A percentile compares a stretch with the other conserved stretches of the same genome.
phyloP scores from a whole-genome alignment of 768 basidiomycete genomes.

The Porphyrellus cyaneotinctus region DNA sequence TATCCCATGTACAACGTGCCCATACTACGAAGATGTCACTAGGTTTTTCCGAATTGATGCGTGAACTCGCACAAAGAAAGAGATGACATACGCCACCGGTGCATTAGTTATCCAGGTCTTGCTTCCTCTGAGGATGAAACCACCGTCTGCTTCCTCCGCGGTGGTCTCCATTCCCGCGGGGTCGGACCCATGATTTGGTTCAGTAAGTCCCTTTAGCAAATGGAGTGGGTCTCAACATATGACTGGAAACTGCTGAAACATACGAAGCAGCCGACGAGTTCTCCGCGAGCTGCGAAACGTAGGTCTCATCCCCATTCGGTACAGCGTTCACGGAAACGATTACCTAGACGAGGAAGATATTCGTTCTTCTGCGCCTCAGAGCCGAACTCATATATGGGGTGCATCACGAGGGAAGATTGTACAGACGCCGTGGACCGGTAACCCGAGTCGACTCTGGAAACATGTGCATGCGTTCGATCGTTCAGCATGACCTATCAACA shows the following conservation, averaged over 20 bases:
- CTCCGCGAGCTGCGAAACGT: constrained; percentile 61
- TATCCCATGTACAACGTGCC: constrained; percentile 95
- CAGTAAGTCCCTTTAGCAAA: constrained; percentile 74
- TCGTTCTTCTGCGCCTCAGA: constrained; percentile 86
- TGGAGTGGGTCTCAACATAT: not conserved
- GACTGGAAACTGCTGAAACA: constrained; percentile 29
- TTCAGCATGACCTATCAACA: not conserved
- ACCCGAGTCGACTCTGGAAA: constrained; percentile 83
- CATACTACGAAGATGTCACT: constrained; percentile 91
- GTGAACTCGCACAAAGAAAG: not conserved
- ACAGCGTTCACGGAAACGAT: constrained; percentile 10
- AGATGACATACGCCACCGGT: constrained; percentile 69
- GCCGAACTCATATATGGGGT: constrained; percentile 87
- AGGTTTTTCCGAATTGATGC: constrained; percentile 7
- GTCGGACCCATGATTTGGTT: constrained; percentile 96
- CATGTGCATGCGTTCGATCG: not conserved
- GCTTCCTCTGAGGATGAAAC: constrained; percentile 82
- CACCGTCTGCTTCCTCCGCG: constrained; percentile 80
- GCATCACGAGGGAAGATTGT: constrained; percentile 96
- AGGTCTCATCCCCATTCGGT: constrained; percentile 3
- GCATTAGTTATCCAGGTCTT: constrained; percentile 99
- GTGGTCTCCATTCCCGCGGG: constrained; percentile 97
- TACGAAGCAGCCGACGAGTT: constrained; percentile 90
- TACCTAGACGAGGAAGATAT: constrained; percentile 81
- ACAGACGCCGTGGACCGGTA: constrained; percentile 95